Conservation (phyloP, 1,284 basidiomycete species). For the Earliella scabrosa region DNA sequence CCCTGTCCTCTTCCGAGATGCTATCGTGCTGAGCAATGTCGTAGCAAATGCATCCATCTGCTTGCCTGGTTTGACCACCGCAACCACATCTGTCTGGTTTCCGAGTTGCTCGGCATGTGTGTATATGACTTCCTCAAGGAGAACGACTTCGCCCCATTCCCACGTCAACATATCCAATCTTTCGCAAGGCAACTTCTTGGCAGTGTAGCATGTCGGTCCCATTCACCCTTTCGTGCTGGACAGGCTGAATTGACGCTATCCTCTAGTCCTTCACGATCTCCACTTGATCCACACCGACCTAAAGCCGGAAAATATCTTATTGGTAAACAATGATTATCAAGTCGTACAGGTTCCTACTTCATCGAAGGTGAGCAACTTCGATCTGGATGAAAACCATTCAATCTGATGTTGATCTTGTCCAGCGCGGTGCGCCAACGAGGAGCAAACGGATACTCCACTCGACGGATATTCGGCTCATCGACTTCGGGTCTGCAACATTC, state of each 20-base stretch:
- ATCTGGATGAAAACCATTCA: too few relatives aligned
- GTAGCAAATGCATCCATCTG: slow-evolving; percentile 97
- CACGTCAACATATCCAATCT: slow-evolving; percentile 93
- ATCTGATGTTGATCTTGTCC: too few relatives aligned
- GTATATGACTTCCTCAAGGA: slow-evolving; percentile 99
- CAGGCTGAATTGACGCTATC: not conserved
- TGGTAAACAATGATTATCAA: slow-evolving; percentile 86
- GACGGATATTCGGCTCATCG: slow-evolving; percentile 96
- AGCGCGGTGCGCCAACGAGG: slow-evolving; percentile 66
- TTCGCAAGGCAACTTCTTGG: slow-evolving; percentile 93
- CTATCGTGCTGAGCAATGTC: slow-evolving; percentile 18
- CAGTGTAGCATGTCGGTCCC: slow-evolving; percentile 89
- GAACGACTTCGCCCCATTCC: slow-evolving; percentile 97
- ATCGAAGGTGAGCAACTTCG: slow-evolving; percentile 15
- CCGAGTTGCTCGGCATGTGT: slow-evolving; percentile 95
- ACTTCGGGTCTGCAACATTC: slow-evolving; percentile 99
- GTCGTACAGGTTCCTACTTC: slow-evolving; percentile 52
- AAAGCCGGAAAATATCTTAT: slow-evolving; percentile 97
- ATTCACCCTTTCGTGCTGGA: not conserved
- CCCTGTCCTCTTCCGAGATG: not conserved
- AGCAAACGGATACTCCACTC: slow-evolving; percentile 80
- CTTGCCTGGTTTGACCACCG: slow-evolving; percentile 95
- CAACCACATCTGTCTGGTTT: slow-evolving; percentile 98
- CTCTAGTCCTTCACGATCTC: slow-evolving; percentile 86
- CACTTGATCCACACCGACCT: slow-evolving; percentile 97